phyloP scores from a whole-genome alignment of 116 monocot genomes.

The Dioscorea cayenensis region DNA sequence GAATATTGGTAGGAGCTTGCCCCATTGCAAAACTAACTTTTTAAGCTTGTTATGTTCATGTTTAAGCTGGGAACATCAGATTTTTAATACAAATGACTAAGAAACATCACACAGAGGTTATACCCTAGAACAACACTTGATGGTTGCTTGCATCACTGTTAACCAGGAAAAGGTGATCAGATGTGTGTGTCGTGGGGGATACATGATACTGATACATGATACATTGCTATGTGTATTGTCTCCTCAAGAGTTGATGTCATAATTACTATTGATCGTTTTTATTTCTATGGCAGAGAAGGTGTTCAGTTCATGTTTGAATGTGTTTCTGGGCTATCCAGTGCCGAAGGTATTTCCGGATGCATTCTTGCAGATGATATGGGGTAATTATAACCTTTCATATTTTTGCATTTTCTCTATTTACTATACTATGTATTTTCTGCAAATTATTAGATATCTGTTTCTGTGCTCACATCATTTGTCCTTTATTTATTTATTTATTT shows the following conservation, averaged over 20 bases:
- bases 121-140: too few species aligned
- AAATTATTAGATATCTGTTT: neutral
- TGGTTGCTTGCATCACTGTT: too few species aligned
- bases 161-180: too few species aligned
- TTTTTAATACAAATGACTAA: too few species aligned
- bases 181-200: too few species aligned
- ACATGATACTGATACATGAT: too few species aligned
- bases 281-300: conserved; percentile 75
- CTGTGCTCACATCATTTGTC: neutral
- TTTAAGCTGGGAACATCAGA: too few species aligned
- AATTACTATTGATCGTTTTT: neutral
- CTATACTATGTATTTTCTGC: neutral
- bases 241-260: neutral
- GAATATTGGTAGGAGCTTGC: too few species aligned
- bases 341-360: conserved; percentile 84
- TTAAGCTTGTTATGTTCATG: too few species aligned
- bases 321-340: conserved; percentile 74
- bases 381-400: conserved; percentile 22
- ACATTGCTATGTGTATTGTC: too few species aligned
- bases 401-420: neutral
- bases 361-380: conserved; percentile 99
- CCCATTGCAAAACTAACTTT: too few species aligned
- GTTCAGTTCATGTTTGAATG: conserved; percentile 99
- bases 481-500: conserved; percentile 3
- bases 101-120: too few species aligned